Base-by-base conservation (phyloP, 1,284 basidiomycete genomes). In the Ustilago tritici region DNA sequence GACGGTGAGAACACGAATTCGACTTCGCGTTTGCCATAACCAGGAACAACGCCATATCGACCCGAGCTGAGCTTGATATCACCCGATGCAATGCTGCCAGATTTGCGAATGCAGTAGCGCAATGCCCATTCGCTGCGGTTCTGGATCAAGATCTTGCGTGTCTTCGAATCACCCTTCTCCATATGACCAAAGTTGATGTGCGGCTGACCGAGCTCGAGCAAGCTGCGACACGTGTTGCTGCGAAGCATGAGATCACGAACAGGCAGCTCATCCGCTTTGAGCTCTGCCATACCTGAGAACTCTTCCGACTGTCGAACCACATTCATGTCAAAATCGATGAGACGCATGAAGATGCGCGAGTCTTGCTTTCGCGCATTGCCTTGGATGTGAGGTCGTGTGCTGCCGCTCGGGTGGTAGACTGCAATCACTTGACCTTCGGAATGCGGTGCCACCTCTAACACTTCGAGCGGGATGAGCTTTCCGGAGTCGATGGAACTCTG, bases 151-250 rank as follows among this genome's bases (percentile, higher is more conserved):
- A 89, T 88, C 69, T 87, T 88, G 67, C 88, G 87, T 47, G 87
- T 86, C 75, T 88, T 88, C 35, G 84, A 79, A 47, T 88, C 88
- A 53, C 88, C 88, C 79, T 88, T 88, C 56, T 89, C 88, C 75
- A 88, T 87, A n/a, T 86, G 84, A 1, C 88, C 88, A 79, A 89
- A 89, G 79, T 89, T 89, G 87, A 89, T 88, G 62, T 87, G 87
- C 55, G 87, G 87, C 84, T 89, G 88, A 50, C 88, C 88, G 15
- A 89, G 86, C 74, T 89, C 88, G 41, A 89, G 80, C 41, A 88
- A 83, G 50, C 85, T 87, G 36, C 88, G 81, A 50, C 88, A 88
- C 41, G 87, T 87, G 31, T 85, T 87, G 63, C 87, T 86, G 35
- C 88, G 76, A 57, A 89, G 85, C 74, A 89, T 87, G 46, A 89